Base-by-base conservation (phyloP, 257 asterid genomes). In the Cynanchum wilfordii region DNA sequence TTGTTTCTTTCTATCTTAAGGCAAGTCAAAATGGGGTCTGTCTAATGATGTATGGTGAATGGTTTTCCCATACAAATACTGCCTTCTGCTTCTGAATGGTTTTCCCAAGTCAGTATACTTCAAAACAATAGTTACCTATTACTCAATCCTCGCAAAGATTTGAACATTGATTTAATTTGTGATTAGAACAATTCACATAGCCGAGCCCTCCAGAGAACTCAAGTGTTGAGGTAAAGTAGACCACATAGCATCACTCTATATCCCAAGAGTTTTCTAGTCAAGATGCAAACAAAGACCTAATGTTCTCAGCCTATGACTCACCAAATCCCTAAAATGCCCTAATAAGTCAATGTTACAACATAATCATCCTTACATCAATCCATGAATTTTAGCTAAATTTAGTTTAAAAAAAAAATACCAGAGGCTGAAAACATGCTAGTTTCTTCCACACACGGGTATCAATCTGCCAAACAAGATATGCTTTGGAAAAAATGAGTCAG, bases 201-300 rank as follows among this genome's bases (percentile, higher is more conserved):
- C 75, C 97, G 91, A 54, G 96, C 85, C 66, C 54, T 51, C 16
- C 25, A 16, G 17, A 19, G 50, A 64, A 36, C 50, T 36, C 12
- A 69, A 19, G 33, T 33, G 20, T 52, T n/a, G 17, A 52, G 51
- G 38, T 12, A 17, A 38, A 11, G 3, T 52, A 69, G 51, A 70
- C 36, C 8, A 52, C 16, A 3, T 33, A 52, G 63, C 17, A 63
- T 30, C 44, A 30, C 16, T 22, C 13, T 16, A 62, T 2, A 30
- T 64, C 44, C 52, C 19, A 57, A 22, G 20, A 10, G n/a, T 55
- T 57, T 51, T 58, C 56, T 7, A 57, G 64, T 33, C 75, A 56
- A 71, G 13, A 56, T 50, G 47, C 47, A 17, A 8, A 68, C n/a
- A 57, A n/a, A 11, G 29, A 30, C 66, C 62, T 7, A 25, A n/a